Base-by-base conservation (phyloP, 305 asterid genomes). In the Fraxinus velutina region DNA sequence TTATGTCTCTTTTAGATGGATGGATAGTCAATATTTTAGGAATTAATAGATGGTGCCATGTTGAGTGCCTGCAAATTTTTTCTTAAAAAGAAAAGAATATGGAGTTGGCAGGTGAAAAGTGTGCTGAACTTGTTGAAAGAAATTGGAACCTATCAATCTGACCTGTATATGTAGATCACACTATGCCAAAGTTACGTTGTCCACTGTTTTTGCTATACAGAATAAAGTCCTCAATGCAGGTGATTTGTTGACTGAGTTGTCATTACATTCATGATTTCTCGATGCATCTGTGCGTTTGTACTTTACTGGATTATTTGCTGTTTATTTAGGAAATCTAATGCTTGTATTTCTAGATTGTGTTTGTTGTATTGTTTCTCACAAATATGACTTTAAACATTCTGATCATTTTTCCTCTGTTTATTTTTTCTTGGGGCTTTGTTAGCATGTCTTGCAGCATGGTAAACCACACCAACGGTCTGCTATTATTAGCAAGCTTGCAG, bases 361-460 rank as follows among this genome's bases (percentile, higher is more conserved):
- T 3, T 32, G 66, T 57, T 21, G 10, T 47, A 8, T 62, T 72
- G 30, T 15, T 21, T 34, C 39, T 73, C 24, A 32, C 10, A 1
- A 32, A 22, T 30, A 32, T 7, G 55, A 42, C 7, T 60, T 78
- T 7, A 22, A 30, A 17, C 42, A 81, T 73, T 32, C 76, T 66
- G 68, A 79, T 32, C 34, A 8, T 17, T 24, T 75, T 60, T 83
- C 52, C 72, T 1, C 24, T 0, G 22, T 73, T 72, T 78, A 72
- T 8, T 66, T 64, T 74, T 78, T 84, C 76, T 78, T n/a, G 75
- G 75, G 75, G 24, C 83, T 83, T 34, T 10, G 37, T 78, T 81
- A 94, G 98, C 97, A 94, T 73, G 92, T 94, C n/a, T 90, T 94
- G 78, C 92, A 92, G 88, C 94, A 90, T 1, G 95, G 98, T 21